Base-by-base conservation (phyloP, 225 moss, liverwort and hornwort genomes). In the Neckera pumila region DNA sequence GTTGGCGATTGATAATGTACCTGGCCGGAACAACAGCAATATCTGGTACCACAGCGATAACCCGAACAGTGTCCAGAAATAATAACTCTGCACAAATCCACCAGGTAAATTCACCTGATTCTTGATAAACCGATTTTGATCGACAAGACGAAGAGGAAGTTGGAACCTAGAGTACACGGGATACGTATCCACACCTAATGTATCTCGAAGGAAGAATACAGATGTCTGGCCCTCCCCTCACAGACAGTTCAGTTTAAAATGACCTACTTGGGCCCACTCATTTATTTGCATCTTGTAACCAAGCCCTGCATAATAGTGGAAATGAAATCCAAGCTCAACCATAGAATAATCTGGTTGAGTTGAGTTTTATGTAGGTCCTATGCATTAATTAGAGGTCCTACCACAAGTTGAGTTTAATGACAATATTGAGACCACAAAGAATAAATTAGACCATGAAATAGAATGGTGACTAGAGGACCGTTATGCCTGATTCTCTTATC, bases 31-130 rank as follows among this genome's bases (percentile, higher is more conserved):
- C 86, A 86, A 92, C 91, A 66, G 94, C 91, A 81, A 94, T 84
- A 60, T 94, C 87, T 78, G 92, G 94, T 73, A 89, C 89, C 88
- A 94, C 87, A 56, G 91, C 86, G 78, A 94, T 89, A 81, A 90
- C 90, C 84, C 94, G 91, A 90, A 94, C 91, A 76, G 92, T 91
- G 77, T 94, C 94, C 86, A 94, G 80, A 90, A 94, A 94, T 65
- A 92, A 76, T 43, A 94, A 88, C 77, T 92, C 94, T 94, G 92
- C 89, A 87, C 83, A 80, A 92, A 83, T 66, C 49, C 60, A 89
- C 63, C n/a, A 66, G 7, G 65, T 85, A 72, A 77, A 84, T 85
- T 80, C 70, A 47, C 62, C 80, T 40, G 18, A 80, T 51, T 53
- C 72, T 73, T 62, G 25, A 86, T 73, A 26, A 63, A 79, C 56